Base-by-base conservation (phyloP, 306 rosid species). In the Geum urbanum region DNA sequence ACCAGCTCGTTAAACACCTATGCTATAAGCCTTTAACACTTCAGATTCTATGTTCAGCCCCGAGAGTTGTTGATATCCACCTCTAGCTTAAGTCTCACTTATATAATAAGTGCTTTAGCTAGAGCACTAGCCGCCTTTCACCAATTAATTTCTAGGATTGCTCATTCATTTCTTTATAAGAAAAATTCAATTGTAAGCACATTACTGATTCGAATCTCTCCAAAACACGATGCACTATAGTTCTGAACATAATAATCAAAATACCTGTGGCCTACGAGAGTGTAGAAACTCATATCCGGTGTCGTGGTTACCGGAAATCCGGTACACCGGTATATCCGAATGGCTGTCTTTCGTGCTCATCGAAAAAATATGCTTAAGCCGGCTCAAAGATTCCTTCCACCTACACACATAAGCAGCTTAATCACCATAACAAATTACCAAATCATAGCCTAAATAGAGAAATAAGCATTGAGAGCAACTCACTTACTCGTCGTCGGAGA, bases 271-370 rank as follows among this genome's bases (percentile, higher is more conserved):
- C 75, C 53, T 73, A 80, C 62, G 83, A 72, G 78, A 67, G 80
- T 76, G 79, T 74, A 69, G 72, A 82, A 54, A 67, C 81, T 67
- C 92, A 76, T 89, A 88, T 66, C 97, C 97, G 73, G 89, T 80
- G 76, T 91, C 96, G 82, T 88, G 97, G 83, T 91, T 91, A 70
- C 97, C 97, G 27, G 94, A 73, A 56, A 91, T 64, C 80, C 75
- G 77, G 84, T 82, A 76, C 72, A 84, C 92, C 64, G 65, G 77
- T 57, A 70, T 76, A 63, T 82, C 77, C 48, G 61, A 41, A 76
- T 79, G 78, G 69, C 68, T 82, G 71, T 86, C 83, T 72, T 70
- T 87, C 52, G 61, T 71, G 55, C 83, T 77, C 82, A 85, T 77
- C 50, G 83, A 83, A 82, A 91, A 85, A 22, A 89, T 85, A 80